These are phyloP conservation scores for Trametes villosa DNA, from an alignment of 768 basidiomycete genomes.

Conservation along the genomic window DNA sequence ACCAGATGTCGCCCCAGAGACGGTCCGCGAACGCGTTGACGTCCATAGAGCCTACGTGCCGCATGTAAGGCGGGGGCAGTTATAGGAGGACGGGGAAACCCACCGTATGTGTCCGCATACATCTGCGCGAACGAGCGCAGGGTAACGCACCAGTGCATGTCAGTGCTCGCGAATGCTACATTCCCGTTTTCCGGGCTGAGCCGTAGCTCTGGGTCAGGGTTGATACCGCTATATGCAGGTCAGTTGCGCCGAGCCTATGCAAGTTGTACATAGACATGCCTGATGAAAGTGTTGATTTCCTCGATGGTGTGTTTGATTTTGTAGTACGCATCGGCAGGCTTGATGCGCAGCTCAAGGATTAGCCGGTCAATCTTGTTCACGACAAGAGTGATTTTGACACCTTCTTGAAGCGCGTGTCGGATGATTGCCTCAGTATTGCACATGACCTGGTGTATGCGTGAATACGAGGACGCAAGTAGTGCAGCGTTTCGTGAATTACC, in stretches of 20 bases:
- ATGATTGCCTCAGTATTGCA: slow-evolving; percentile 88
- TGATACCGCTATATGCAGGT: slow-evolving; percentile 63
- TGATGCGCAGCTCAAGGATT: slow-evolving; percentile 94
- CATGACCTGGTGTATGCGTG: slow-evolving; percentile 67
- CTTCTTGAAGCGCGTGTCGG: slow-evolving; percentile 88
- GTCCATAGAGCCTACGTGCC: slow-evolving; percentile 66
- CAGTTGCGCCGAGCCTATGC: not conserved
- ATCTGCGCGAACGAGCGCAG: slow-evolving; percentile 92
- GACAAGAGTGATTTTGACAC: slow-evolving; percentile 86
- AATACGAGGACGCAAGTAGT: not conserved
- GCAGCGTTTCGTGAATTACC: slow-evolving; percentile 52
- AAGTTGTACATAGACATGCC: slow-evolving; percentile 50
- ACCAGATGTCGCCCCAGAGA: slow-evolving; percentile 99
- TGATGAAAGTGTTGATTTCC: slow-evolving; percentile 96
- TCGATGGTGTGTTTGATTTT: slow-evolving; percentile 99
- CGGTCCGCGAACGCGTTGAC: slow-evolving; percentile 85
- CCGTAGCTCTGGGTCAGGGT: slow-evolving; percentile 86
- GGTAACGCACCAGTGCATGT: slow-evolving; percentile 99
- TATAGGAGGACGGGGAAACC: slow-evolving; percentile 21
- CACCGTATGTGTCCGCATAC: slow-evolving; percentile 94
- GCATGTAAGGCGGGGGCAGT: not conserved
- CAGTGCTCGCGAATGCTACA: slow-evolving; percentile 95
- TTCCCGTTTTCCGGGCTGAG: slow-evolving; percentile 95
- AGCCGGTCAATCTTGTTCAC: slow-evolving; percentile 98
- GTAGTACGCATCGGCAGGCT: slow-evolving; percentile 95